Percentiles rank a stretch among this genome's conserved stretches.
Conservation (phyloP, 1,284 basidiomycete genomes). For the Puccinia coronata region DNA sequence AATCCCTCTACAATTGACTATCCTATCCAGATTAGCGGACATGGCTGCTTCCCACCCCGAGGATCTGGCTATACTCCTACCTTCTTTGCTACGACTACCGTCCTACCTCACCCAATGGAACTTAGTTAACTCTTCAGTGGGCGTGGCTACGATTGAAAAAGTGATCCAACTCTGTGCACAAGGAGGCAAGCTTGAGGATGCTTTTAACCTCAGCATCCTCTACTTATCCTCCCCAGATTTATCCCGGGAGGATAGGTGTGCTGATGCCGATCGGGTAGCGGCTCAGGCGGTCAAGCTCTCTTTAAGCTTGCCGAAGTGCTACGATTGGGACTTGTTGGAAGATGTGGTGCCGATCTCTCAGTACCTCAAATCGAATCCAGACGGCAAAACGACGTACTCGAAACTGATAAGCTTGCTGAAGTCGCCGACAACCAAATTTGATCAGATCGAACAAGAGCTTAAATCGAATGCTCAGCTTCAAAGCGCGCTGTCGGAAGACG, state of each 20-base stretch:
- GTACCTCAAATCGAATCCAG: constrained; percentile 32
- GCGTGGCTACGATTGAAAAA: constrained; percentile 17
- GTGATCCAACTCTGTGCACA: constrained; percentile 27
- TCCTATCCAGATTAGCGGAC: constrained; percentile 33
- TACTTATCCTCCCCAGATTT: constrained; percentile 44
- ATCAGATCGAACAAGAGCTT: constrained; percentile 28
- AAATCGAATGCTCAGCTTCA: constrained; percentile 31
- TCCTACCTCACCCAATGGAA: constrained; percentile 41
- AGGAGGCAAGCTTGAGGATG: constrained; percentile 34
- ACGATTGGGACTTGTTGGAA: constrained; percentile 47
- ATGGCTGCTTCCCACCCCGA: constrained; percentile 27
- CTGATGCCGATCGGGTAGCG: constrained; percentile 21
- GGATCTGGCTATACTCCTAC: constrained; percentile 39
- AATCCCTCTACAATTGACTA: constrained; percentile 31
- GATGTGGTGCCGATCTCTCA: constrained; percentile 22
- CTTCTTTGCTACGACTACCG: constrained; percentile 37
- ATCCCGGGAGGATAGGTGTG: neutral
- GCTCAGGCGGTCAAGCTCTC: constrained; percentile 27
- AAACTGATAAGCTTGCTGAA: constrained; percentile 35
- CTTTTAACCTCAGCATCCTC: constrained; percentile 38
- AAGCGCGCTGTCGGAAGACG: neutral
- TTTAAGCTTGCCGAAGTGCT: constrained; percentile 32
- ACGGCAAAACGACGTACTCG: constrained; percentile 8
- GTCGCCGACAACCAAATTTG: constrained; percentile 22
- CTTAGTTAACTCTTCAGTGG: constrained; percentile 5